Evolutionary conservation across 192 early-diverging fungal genomes (phyloP), one percentile per base, ranked within the genome.

Genomic region (Geranomyces michiganensis): DNA sequence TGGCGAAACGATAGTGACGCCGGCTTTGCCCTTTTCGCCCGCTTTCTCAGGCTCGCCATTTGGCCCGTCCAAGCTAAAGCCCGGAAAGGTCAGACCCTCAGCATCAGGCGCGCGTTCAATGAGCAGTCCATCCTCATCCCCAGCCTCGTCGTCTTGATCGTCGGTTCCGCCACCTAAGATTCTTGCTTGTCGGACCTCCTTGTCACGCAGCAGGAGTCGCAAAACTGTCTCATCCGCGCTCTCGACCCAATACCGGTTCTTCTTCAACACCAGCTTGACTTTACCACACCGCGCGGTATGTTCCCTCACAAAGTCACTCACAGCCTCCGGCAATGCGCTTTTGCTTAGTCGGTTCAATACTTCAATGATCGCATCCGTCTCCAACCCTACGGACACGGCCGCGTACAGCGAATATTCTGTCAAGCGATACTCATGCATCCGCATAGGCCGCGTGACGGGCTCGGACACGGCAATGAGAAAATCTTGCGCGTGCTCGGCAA

Each of bases 361-460:
- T 30, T 91, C 87, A 46, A 99, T 92, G 56, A 99, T 99, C 71
- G 90, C 89, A 53, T 90, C 92, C 9, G 92, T 93, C 51, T 93
- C 88, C 46, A 99, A 83, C 0, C 97, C 97, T 0, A 98, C 95
- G 33, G 94, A 81, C 6, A 99, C 95, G n/a, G 95, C 96, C 17
- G 97, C 97, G 74, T 98, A 96, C 4, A 99, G 84, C 27, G 93
- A 96, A 71, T 96, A 97, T 22, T 93, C 87, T 0, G 97, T 97
- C 48, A 99, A 76, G 72, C 91, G 89, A 82, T 98, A 99, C 79
- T 99, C 97, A 62, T 95, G 93, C 7, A 83, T 72, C n/a, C 67
- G 75, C 13, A 31, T 19, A 14, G 81, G 81, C 31, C 81, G 79
- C 4, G 82, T 78, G 5, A 98, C 85, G 51, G 97, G 97, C 73